These are phyloP conservation scores for Fusarium sp. DNA, from an alignment of 2,329 filamentous ascomycete genomes.

Conservation along the genomic window DNA sequence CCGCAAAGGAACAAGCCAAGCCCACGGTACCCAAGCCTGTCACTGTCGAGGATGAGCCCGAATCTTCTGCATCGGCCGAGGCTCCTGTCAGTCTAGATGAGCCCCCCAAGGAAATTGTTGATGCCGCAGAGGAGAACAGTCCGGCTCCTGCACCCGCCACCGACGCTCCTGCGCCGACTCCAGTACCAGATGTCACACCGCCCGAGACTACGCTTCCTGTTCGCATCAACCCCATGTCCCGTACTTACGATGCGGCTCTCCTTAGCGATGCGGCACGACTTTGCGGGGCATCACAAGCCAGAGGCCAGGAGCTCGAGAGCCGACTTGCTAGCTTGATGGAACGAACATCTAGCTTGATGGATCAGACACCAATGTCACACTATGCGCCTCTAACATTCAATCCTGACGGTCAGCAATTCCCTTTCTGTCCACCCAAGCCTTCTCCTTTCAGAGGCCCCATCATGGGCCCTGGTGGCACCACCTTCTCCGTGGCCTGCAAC, in stretches of 20 bases:
- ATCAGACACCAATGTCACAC: slow-evolving; percentile 34
- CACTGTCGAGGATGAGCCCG: slow-evolving; percentile 64
- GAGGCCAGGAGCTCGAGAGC: slow-evolving; percentile 46
- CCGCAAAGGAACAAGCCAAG: slow-evolving; percentile 52
- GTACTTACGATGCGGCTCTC: slow-evolving; percentile 44
- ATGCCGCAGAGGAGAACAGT: slow-evolving; percentile 27
- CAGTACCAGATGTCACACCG: slow-evolving; percentile 28
- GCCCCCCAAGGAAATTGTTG: slow-evolving; percentile 30
- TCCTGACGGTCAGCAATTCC: slow-evolving; percentile 1
- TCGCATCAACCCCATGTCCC: slow-evolving; percentile 43
- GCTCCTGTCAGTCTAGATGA: slow-evolving; percentile 26
- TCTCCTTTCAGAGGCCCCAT: slow-evolving; percentile 4
- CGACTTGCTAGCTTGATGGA: slow-evolving; percentile 47
- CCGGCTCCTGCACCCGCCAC: slow-evolving; percentile 30
- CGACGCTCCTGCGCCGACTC: slow-evolving; percentile 38
- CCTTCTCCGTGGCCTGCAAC: slow-evolving; percentile 94
- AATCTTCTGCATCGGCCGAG: slow-evolving; percentile 42
- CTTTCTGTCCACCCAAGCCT: slow-evolving; percentile 18
- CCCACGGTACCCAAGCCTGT: slow-evolving; percentile 55
- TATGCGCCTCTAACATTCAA: not conserved
- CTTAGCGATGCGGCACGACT: slow-evolving; percentile 47
- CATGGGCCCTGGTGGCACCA: slow-evolving; percentile 35
- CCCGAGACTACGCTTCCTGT: slow-evolving; percentile 41
- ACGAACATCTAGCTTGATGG: slow-evolving; percentile 39
- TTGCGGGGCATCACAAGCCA: slow-evolving; percentile 39